Evolutionary conservation across 1,284 basidiomycete genomes (phyloP).

Genomic region (Tylopilus sp.): DNA sequence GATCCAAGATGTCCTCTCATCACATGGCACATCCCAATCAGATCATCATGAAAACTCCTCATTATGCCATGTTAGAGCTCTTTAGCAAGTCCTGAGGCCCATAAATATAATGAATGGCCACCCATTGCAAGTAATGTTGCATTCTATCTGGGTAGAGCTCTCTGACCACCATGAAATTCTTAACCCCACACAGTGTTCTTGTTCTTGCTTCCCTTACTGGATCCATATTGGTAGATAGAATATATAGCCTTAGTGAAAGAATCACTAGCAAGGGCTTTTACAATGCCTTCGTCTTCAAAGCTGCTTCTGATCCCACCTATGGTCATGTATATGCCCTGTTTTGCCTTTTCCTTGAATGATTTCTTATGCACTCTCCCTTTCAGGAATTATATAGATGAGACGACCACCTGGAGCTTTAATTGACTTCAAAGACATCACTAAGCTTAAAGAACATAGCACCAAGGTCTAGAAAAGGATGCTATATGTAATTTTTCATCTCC

Average conservation of each 20-base stretch:
- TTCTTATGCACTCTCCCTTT: neutral
- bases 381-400: slow-evolving; percentile 51
- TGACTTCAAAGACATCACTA: too few species aligned
- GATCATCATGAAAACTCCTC: neutral
- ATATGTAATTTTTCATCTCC: too few species aligned
- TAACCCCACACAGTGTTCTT: slow-evolving; percentile 1
- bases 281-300: slow-evolving; percentile 41
- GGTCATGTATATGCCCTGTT: slow-evolving; percentile 42
- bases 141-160: neutral
- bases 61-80: neutral
- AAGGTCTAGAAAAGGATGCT: too few species aligned
- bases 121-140: neutral
- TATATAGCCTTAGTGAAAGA: slow-evolving; percentile 37
- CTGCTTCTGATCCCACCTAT: slow-evolving; percentile 44
- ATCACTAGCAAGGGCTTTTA: slow-evolving; percentile 44
- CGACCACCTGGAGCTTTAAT: slow-evolving; percentile 44
- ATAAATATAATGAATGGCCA: slow-evolving; percentile 15
- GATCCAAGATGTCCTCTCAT: neutral
- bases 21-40: slow-evolving; percentile 7
- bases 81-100: neutral
- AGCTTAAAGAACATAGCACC: too few species aligned
- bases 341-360: neutral
- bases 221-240: slow-evolving; percentile 30
- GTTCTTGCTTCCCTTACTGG: slow-evolving; percentile 15
- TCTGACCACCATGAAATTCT: slow-evolving; percentile 17